These are phyloP conservation scores for Zopfia rhizophila DNA, from an alignment of 2,329 filamentous ascomycete species.

Conservation along the genomic window DNA sequence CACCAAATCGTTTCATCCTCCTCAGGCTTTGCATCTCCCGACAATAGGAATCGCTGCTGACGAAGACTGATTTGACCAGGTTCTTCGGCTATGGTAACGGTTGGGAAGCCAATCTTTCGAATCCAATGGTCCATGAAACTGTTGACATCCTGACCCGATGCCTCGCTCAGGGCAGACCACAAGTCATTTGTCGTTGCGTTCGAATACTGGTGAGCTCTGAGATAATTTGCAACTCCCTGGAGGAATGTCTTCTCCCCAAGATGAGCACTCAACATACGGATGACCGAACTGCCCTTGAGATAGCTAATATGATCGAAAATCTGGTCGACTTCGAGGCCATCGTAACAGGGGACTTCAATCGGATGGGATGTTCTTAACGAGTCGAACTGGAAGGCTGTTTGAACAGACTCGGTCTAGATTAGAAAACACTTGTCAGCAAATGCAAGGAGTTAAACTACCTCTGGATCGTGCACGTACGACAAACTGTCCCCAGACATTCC, in stretches of 20 bases:
- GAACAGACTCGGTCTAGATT: constrained; percentile 83
- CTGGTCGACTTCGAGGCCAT: constrained; percentile 95
- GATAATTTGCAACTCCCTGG: constrained; percentile 87
- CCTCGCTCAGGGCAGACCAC: constrained; percentile 87
- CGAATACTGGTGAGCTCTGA: constrained; percentile 86
- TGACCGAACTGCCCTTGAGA: constrained; percentile 93
- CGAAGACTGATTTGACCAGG: constrained; percentile 82
- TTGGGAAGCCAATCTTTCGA: constrained; percentile 91
- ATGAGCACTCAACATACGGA: constrained; percentile 94
- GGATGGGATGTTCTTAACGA: constrained; percentile 91
- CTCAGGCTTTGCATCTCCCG: constrained; percentile 88
- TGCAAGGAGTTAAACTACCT: constrained; percentile 59
- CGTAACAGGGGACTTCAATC: constrained; percentile 93
- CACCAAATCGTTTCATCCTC: constrained; percentile 96
- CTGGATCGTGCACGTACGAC: constrained; percentile 71
- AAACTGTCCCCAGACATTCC: constrained; percentile 98
- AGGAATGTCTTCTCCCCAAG: constrained; percentile 90
- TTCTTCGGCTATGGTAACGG: constrained; percentile 86
- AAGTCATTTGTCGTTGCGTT: constrained; percentile 92
- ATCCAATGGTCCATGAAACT: constrained; percentile 96
- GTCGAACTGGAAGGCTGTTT: constrained; percentile 90
- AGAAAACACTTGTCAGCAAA: constrained; percentile 51
- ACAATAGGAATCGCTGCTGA: constrained; percentile 90
- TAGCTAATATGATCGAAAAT: constrained; percentile 98
- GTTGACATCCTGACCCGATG: constrained; percentile 86